These are phyloP conservation scores for Metarhizium sp. DNA, from an alignment of 2,329 filamentous ascomycete species.

Conservation along the genomic window DNA sequence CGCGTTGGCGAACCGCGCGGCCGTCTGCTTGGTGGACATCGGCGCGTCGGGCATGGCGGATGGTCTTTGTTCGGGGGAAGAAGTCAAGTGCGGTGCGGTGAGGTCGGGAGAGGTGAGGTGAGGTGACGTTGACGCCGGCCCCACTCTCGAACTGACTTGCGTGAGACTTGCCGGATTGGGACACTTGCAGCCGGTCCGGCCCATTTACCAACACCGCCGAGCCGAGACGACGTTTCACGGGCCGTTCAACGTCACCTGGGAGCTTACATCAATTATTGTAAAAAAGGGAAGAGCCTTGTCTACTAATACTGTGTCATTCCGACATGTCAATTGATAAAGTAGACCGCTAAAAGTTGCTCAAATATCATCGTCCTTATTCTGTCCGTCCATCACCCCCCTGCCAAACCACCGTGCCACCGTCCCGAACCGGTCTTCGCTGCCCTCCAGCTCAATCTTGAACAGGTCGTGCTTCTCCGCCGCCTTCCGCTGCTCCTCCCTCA, in stretches of 20 bases:
- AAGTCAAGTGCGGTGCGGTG: too few relatives aligned
- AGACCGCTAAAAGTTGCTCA: background rate
- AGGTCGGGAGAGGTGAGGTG: too few relatives aligned
- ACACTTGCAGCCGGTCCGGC: too few relatives aligned
- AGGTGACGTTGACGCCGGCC: too few relatives aligned
- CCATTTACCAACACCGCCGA: too few relatives aligned
- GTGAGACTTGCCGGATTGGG: too few relatives aligned
- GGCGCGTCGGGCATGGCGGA: background rate
- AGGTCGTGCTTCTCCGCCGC: slow-evolving; percentile 80
- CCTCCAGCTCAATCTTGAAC: slow-evolving; percentile 70
- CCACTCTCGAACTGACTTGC: too few relatives aligned
- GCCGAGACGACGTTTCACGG: too few relatives aligned
- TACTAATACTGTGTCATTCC: too few relatives aligned
- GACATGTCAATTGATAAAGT: background rate
- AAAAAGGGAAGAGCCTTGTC: too few relatives aligned
- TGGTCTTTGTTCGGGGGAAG: background rate
- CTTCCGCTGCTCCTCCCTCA: slow-evolving; percentile 78
- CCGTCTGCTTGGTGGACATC: slow-evolving; percentile 15
- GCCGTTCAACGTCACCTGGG: too few relatives aligned
- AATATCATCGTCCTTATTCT: slow-evolving; percentile 13
- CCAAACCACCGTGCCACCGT: slow-evolving; percentile 94
- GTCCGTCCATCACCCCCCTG: slow-evolving; percentile 71
- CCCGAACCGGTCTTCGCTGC: slow-evolving; percentile 76
- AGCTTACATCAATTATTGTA: too few relatives aligned
- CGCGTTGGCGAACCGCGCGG: slow-evolving; percentile 33